phyloP scores from a whole-genome alignment of 2,329 filamentous ascomycete genomes.

The Penicillium psychrosexuale region DNA sequence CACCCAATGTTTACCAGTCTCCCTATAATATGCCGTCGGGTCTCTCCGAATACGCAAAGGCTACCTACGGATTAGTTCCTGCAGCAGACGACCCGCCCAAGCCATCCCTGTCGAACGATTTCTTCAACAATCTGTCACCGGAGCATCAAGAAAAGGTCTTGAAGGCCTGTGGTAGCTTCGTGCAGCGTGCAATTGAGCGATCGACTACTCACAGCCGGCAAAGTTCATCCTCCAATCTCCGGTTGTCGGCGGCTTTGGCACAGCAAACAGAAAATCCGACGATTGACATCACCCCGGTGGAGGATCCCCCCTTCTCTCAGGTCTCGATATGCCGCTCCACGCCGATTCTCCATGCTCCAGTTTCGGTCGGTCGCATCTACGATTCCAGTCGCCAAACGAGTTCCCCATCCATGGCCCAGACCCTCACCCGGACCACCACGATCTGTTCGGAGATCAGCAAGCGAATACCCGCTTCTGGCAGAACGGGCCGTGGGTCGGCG shows the following conservation, averaged over 20 bases:
- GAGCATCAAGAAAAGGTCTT: conserved; percentile 44
- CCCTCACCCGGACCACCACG: conserved; percentile 41
- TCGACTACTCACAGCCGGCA: conserved; percentile 38
- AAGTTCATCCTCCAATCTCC: conserved; percentile 38
- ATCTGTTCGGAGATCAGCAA: conserved; percentile 46
- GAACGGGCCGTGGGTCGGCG: conserved; percentile 42
- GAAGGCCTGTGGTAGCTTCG: conserved; percentile 43
- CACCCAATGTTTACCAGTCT: conserved; percentile 42
- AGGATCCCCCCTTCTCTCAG: conserved; percentile 34
- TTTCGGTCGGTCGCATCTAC: conserved; percentile 43
- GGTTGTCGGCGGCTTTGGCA: conserved; percentile 38
- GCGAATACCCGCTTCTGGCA: conserved; percentile 46
- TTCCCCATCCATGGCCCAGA: conserved; percentile 38
- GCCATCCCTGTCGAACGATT: conserved; percentile 43
- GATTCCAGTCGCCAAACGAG: conserved; percentile 43
- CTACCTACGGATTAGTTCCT: conserved; percentile 37
- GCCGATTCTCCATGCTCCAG: conserved; percentile 44
- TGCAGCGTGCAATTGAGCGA: conserved; percentile 39
- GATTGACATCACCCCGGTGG: conserved; percentile 43
- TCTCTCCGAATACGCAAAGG: conserved; percentile 42
- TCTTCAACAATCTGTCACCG: conserved; percentile 39
- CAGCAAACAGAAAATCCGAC: conserved; percentile 41
- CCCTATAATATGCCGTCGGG: conserved; percentile 45
- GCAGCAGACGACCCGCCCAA: conserved; percentile 36
- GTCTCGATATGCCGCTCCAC: conserved; percentile 39